Evolutionary conservation across 192 early-diverging fungal genomes (phyloP).

Genomic region (Borealophlyctis nickersoniae): DNA sequence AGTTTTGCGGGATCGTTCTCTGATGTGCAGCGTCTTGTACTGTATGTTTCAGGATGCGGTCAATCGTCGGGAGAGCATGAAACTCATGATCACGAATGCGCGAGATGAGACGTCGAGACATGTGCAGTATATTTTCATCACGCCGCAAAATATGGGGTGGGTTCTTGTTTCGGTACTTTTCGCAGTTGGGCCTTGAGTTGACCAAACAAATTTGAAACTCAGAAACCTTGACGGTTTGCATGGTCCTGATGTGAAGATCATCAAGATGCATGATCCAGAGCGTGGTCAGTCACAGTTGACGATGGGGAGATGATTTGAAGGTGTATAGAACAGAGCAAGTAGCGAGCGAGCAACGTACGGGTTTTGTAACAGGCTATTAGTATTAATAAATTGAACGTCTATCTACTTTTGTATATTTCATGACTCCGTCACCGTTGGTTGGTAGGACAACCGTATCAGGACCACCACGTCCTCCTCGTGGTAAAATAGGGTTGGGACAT

Average conservation of each 20-base stretch:
- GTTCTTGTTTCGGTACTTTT: background rate
- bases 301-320: background rate
- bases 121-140: constrained; percentile 93
- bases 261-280: constrained; percentile 50
- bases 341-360: too few species aligned
- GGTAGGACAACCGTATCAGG: too few species aligned
- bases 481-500: background rate
- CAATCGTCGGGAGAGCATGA: constrained; percentile 85
- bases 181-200: background rate
- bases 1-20: constrained; percentile 1
- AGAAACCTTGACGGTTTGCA: background rate
- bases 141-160: constrained; percentile 80
- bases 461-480: constrained; percentile 4
- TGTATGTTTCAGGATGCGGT: constrained; percentile 71
- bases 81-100: constrained; percentile 84
- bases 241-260: constrained; percentile 41
- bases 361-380: too few species aligned
- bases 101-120: constrained; percentile 50
- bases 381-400: too few species aligned
- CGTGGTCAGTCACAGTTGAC: constrained; percentile 24
- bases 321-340: too few species aligned
- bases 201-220: background rate
- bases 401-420: too few species aligned
- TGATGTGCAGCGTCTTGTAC: constrained; percentile 4
- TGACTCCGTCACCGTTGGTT: too few species aligned